These are phyloP conservation scores for Lagerstroemia speciosa DNA, from an alignment of 345 rosid species.

Conservation along the genomic window DNA sequence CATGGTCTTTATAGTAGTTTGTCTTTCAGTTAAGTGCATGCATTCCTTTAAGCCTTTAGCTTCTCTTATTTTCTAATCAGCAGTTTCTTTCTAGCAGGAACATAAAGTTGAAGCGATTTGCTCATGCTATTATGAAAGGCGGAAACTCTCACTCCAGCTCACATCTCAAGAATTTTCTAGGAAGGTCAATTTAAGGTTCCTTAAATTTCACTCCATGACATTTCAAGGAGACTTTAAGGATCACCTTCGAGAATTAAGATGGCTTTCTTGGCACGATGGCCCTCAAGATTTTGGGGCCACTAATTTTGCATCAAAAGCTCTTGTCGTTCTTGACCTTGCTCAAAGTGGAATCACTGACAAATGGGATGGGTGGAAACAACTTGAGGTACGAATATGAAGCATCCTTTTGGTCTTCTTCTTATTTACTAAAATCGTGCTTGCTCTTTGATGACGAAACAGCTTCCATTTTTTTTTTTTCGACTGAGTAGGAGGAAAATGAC, in stretches of 20 bases:
- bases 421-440: not conserved
- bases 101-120: constrained; percentile 14
- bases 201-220: not conserved
- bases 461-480: not conserved
- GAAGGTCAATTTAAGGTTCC: constrained; percentile 15
- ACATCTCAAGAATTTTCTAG: constrained; percentile 10
- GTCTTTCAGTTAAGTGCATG: not conserved
- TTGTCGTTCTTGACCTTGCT: constrained; percentile 5
- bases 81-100: constrained; percentile 10
- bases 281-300: constrained; percentile 2
- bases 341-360: not conserved
- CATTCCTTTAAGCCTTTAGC: not conserved
- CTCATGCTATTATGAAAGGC: not conserved
- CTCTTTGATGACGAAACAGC: not conserved
- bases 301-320: not conserved
- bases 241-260: constrained; percentile 11
- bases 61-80: not conserved
- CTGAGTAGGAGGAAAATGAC: not conserved
- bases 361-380: not conserved
- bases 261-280: constrained; percentile 12
- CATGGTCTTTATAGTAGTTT: too few relatives aligned
- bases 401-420: not conserved
- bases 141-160: not conserved
- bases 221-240: constrained; percentile 4
- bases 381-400: not conserved